These are phyloP conservation scores for Ochetophila trinervis DNA, from an alignment of 306 rosid species.

Conservation along the genomic window DNA sequence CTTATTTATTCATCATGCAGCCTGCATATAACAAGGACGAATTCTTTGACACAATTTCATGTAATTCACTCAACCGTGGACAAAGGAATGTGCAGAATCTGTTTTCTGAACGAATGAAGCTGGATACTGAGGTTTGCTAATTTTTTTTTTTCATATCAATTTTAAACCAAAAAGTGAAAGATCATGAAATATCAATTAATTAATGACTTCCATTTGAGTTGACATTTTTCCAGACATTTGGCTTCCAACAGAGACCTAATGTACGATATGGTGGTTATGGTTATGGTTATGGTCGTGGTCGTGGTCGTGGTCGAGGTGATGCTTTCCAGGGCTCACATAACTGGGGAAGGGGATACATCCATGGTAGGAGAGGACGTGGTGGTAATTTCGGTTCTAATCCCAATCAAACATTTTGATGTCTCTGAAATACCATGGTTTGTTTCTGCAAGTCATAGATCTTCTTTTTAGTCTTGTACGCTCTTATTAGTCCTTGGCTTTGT, in stretches of 20 bases:
- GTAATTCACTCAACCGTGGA: conserved; percentile 52
- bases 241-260: conserved; percentile 45
- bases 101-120: conserved; percentile 47
- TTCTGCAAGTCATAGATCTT: conserved; percentile 16
- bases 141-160: neutral
- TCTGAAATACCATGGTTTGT: conserved; percentile 1
- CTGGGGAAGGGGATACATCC: conserved; percentile 52
- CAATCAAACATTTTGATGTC: conserved; percentile 8
- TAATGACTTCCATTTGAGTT: neutral
- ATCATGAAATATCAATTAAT: neutral
- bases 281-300: conserved; percentile 41
- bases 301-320: conserved; percentile 42
- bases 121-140: conserved; percentile 55
- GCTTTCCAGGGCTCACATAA: conserved; percentile 37
- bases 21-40: conserved; percentile 72
- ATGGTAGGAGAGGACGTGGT: conserved; percentile 47
- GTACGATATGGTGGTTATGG: conserved; percentile 26
- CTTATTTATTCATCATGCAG: conserved; percentile 39
- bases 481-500: conserved; percentile 12
- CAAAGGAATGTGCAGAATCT: conserved; percentile 44
- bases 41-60: conserved; percentile 75
- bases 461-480: conserved; percentile 19
- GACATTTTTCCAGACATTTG: conserved; percentile 51
- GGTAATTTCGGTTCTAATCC: conserved; percentile 37
- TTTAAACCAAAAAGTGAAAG: neutral